These are phyloP conservation scores for Lachnellula subtilissima DNA, from an alignment of 2,329 filamentous ascomycete genomes.

Conservation along the genomic window DNA sequence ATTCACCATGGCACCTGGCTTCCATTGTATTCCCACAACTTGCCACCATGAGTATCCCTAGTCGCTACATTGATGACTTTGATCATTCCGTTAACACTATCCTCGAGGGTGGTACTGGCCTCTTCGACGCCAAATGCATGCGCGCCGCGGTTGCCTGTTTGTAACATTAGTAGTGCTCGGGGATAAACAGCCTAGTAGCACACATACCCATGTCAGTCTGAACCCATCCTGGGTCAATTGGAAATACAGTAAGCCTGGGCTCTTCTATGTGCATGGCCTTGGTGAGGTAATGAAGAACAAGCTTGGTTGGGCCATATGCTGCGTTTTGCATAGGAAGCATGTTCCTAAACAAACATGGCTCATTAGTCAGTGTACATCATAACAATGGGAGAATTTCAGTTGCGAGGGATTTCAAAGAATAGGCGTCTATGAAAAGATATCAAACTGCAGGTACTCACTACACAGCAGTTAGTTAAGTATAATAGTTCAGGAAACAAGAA, in stretches of 20 bases:
- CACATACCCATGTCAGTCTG: conserved; percentile 11
- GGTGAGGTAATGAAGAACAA: conserved; percentile 31
- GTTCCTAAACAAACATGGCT: conserved; percentile 6
- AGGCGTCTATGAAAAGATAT: no score
- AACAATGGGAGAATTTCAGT: no score
- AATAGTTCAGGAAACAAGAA: neutral
- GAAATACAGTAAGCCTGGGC: conserved; percentile 20
- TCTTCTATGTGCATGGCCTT: conserved; percentile 24
- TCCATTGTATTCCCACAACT: conserved; percentile 7
- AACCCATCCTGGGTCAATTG: conserved; percentile 15
- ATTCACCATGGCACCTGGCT: conserved; percentile 5
- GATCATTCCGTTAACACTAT: conserved; percentile 16
- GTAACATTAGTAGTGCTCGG: neutral
- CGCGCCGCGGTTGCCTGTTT: conserved; percentile 19
- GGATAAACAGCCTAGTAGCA: neutral
- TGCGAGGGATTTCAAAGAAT: no score
- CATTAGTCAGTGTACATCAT: neutral
- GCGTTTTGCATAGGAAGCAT: conserved; percentile 19
- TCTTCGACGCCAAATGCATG: conserved; percentile 13
- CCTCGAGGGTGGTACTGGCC: conserved; percentile 17
- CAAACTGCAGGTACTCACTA: no score
- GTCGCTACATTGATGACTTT: conserved; percentile 10
- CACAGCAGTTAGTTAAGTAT: no score
- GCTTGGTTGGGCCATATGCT: conserved; percentile 32
- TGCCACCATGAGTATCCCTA: conserved; percentile 12